Evolutionary conservation across 495 filamentous ascomycete species (phyloP).

Genomic region (Aspergillus funiculosus): DNA sequence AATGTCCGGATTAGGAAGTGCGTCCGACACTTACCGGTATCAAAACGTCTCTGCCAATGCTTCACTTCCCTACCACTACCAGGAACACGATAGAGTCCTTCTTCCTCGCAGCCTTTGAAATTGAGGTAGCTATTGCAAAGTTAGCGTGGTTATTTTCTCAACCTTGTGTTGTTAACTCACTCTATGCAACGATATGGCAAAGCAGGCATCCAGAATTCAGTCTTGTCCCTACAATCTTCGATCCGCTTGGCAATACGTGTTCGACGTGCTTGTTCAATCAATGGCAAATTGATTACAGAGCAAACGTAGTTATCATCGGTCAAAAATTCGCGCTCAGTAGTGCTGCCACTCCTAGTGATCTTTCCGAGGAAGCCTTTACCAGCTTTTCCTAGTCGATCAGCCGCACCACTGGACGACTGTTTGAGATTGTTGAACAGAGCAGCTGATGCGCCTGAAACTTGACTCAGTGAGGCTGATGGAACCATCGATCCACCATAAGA

Average conservation of each 20-base stretch:
- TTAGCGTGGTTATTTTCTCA: constrained; percentile 12
- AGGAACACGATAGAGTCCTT: constrained; percentile 83
- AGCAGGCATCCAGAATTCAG: constrained; percentile 95
- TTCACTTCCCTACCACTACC: constrained; percentile 79
- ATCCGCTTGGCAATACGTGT: constrained; percentile 82
- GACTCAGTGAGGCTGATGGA: constrained; percentile 54
- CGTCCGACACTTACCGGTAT: constrained; percentile 51
- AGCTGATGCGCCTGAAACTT: constrained; percentile 55
- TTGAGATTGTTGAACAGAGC: constrained; percentile 68
- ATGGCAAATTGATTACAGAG: constrained; percentile 70
- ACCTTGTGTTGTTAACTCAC: constrained; percentile 32
- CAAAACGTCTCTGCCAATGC: constrained; percentile 81
- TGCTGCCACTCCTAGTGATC: constrained; percentile 63
- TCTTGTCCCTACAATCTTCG: constrained; percentile 81
- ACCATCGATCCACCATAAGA: constrained; percentile 46
- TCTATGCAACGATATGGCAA: constrained; percentile 89
- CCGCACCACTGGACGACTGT: constrained; percentile 63
- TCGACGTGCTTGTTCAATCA: constrained; percentile 77
- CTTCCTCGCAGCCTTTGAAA: constrained; percentile 81
- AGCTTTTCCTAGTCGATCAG: constrained; percentile 63
- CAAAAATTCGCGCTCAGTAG: constrained; percentile 58
- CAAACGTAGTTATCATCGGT: constrained; percentile 72
- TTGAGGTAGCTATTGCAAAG: constrained; percentile 63
- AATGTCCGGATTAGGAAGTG: not conserved
- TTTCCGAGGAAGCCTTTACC: constrained; percentile 76